These are phyloP conservation scores for Phytophthora melonis DNA, from an alignment of 352 stramenopile genomes.

Conservation along the genomic window DNA sequence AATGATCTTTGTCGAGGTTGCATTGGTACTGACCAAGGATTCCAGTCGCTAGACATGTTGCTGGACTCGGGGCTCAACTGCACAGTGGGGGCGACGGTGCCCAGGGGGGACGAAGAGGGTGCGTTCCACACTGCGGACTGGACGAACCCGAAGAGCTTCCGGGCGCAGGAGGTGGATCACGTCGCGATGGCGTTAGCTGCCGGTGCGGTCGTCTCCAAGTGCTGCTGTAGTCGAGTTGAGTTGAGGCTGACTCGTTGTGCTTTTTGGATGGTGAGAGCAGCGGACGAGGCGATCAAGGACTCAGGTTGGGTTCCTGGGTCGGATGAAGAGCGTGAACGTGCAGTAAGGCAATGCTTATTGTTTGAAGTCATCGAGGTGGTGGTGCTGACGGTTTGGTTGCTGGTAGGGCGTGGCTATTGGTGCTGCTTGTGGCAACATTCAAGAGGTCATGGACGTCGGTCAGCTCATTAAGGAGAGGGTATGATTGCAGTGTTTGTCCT, in stretches of 20 bases:
- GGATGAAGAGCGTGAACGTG: slow-evolving; percentile 64
- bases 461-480: slow-evolving; percentile 67
- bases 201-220: slow-evolving; percentile 31
- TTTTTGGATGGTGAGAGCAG: slow-evolving; percentile 32
- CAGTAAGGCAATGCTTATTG: slow-evolving; percentile 33
- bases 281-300: slow-evolving; percentile 77
- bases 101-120: slow-evolving; percentile 50
- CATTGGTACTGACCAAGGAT: neutral
- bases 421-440: slow-evolving; percentile 81
- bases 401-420: slow-evolving; percentile 82
- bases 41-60: slow-evolving; percentile 55
- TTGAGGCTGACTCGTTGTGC: slow-evolving; percentile 2
- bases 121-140: slow-evolving; percentile 68
- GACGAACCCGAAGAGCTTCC: slow-evolving; percentile 68
- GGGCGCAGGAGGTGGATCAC: slow-evolving; percentile 79
- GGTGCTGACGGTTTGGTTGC: slow-evolving; percentile 22
- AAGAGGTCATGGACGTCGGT: slow-evolving; percentile 79
- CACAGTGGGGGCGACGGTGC: slow-evolving; percentile 73
- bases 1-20: neutral
- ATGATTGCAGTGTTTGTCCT: neutral
- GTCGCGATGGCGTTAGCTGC: slow-evolving; percentile 83
- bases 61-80: slow-evolving; percentile 65
- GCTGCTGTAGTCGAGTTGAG: neutral
- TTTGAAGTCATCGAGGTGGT: neutral
- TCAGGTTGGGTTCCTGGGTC: slow-evolving; percentile 57